These are phyloP conservation scores for Tylopilus sp. DNA, from an alignment of 768 basidiomycete species.

Conservation along the genomic window DNA sequence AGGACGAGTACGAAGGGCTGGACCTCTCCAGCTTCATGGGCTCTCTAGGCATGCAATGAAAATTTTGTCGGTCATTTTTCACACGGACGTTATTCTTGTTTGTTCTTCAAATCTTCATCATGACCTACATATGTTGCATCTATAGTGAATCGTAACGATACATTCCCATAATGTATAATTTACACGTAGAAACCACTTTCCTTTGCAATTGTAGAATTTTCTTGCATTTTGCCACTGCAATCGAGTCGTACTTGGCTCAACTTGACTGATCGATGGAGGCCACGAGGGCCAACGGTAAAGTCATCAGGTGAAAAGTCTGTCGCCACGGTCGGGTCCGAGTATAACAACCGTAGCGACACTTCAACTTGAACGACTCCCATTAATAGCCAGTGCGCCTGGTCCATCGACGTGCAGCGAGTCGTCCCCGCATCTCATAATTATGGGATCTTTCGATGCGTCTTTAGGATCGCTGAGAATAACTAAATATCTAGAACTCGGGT, in stretches of 20 bases:
- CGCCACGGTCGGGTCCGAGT: no score
- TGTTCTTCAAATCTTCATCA: conserved; percentile 13
- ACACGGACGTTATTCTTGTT: conserved; percentile 13
- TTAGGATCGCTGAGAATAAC: no score
- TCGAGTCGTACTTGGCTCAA: background rate
- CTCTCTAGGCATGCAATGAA: conserved; percentile 56
- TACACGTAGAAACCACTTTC: conserved; percentile 30
- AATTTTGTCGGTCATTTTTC: conserved; percentile 23
- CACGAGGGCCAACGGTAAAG: no score
- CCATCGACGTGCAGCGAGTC: no score
- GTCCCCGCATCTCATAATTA: no score
- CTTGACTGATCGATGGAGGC: no score
- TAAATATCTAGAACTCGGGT: no score
- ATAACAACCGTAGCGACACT: no score
- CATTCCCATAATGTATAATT: conserved; percentile 34
- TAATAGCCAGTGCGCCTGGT: no score
- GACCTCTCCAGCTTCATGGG: conserved; percentile 88
- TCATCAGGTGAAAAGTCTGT: no score
- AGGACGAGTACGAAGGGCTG: conserved; percentile 88
- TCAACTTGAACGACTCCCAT: no score
- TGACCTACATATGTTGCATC: conserved; percentile 31
- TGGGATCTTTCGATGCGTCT: no score
- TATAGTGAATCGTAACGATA: conserved; percentile 35
- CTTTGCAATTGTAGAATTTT: conserved; percentile 13
- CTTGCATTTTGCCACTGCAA: background rate